Conservation (phyloP, 768 basidiomycete species). For the Podaxis sp. region DNA sequence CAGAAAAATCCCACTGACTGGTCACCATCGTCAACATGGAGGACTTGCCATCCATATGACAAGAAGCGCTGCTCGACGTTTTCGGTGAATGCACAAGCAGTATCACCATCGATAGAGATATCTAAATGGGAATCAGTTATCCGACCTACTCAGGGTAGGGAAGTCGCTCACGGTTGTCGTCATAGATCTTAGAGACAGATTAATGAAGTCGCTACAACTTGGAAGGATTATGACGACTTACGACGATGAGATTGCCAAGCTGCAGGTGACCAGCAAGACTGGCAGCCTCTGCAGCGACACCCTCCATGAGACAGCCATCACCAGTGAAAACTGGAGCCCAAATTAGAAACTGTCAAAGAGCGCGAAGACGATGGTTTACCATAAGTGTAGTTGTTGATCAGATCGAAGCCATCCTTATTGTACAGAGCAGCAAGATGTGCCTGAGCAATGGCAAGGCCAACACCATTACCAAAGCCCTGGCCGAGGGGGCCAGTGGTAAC, state of each 20-base stretch:
- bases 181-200: constrained; percentile 64
- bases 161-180: constrained; percentile 81
- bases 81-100: constrained; percentile 91
- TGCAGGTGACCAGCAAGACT: constrained; percentile 93
- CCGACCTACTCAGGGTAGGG: background rate
- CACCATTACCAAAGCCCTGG: constrained; percentile 91
- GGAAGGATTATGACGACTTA: constrained; percentile 37
- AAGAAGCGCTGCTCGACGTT: constrained; percentile 86
- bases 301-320: constrained; percentile 97
- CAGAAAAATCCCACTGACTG: constrained; percentile 39
- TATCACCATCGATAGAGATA: constrained; percentile 96
- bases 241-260: constrained; percentile 89
- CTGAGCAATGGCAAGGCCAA: constrained; percentile 92
- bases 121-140: constrained; percentile 43
- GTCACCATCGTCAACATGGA: constrained; percentile 81
- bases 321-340: constrained; percentile 72
- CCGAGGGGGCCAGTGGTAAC: constrained; percentile 97
- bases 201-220: constrained; percentile 14
- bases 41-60: constrained; percentile 93
- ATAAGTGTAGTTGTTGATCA: constrained; percentile 88
- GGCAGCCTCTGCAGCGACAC: constrained; percentile 90
- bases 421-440: constrained; percentile 87
- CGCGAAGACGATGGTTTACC: constrained; percentile 41
- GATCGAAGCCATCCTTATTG: constrained; percentile 81
- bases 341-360: constrained; percentile 11